Evolutionary conservation across 1,139 yeast genomes (phyloP).

Genomic region (Candida albicans): DNA sequence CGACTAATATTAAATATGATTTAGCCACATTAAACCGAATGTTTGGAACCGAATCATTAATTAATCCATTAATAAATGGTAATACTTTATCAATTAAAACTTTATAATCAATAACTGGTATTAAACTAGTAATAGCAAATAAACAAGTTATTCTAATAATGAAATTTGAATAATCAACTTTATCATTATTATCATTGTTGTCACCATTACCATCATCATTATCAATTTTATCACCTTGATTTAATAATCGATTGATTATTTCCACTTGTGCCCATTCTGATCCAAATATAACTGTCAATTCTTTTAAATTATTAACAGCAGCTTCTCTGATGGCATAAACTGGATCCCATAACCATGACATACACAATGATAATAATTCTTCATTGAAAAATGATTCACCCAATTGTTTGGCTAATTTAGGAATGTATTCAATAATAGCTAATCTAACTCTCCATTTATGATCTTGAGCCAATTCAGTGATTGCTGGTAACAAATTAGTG

Average conservation of each 20-base stretch:
- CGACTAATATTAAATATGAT: constrained; percentile 63
- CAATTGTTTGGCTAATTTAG: constrained; percentile 91
- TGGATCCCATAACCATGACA: constrained; percentile 98
- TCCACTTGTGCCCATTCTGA: constrained; percentile 90
- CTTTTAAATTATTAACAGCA: constrained; percentile 80
- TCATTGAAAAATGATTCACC: constrained; percentile 93
- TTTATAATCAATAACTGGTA: constrained; percentile 62
- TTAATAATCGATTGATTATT: constrained; percentile 72
- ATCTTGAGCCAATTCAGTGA: constrained; percentile 93
- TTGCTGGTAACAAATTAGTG: constrained; percentile 89
- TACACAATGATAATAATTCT: constrained; percentile 84
- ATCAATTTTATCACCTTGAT: constrained; percentile 23
- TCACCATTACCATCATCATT: constrained; percentile 22
- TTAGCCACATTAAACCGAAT: constrained; percentile 94
- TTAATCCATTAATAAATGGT: constrained; percentile 74
- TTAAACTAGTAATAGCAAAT: constrained; percentile 78
- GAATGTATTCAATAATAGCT: constrained; percentile 96
- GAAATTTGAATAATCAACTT: constrained; percentile 62
- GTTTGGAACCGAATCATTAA: constrained; percentile 85
- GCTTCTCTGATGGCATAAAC: constrained; percentile 97
- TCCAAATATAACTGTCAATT: constrained; percentile 84
- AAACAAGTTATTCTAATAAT: constrained; percentile 90
- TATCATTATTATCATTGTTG: constrained; percentile 30
- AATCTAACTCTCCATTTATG: constrained; percentile 97
- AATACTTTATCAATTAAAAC: constrained; percentile 65